phyloP scores from a whole-genome alignment of 495 filamentous ascomycete species.

The Penicillium waksmanii region DNA sequence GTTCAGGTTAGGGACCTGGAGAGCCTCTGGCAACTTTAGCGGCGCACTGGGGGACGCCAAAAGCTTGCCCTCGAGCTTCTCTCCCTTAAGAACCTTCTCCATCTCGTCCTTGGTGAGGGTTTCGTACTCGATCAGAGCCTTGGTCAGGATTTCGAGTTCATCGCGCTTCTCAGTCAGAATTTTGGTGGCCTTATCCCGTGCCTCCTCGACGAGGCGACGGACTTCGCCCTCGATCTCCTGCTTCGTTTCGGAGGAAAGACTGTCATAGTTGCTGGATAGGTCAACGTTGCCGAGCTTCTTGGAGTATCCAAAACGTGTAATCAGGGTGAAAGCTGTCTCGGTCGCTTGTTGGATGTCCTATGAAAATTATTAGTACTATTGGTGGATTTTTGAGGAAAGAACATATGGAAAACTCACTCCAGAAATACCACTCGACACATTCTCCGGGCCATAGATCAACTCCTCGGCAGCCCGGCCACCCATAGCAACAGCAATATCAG shows the following conservation, averaged over 20 bases:
- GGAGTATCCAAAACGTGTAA: constrained; percentile 87
- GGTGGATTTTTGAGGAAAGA: neutral
- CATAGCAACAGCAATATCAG: constrained; percentile 79
- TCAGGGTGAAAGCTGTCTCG: constrained; percentile 76
- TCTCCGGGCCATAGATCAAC: constrained; percentile 83
- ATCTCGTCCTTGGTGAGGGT: constrained; percentile 87
- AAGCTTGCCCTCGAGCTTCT: constrained; percentile 69
- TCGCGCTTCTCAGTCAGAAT: constrained; percentile 72
- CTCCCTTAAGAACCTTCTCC: constrained; percentile 81
- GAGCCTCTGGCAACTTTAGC: constrained; percentile 58
- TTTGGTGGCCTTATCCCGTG: constrained; percentile 69
- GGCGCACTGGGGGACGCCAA: constrained; percentile 45
- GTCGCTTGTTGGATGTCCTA: constrained; percentile 87
- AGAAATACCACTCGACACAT: constrained; percentile 82
- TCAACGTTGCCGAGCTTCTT: constrained; percentile 88
- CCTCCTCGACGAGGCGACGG: constrained; percentile 80
- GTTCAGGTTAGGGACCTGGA: constrained; percentile 35
- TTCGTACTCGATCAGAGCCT: constrained; percentile 92
- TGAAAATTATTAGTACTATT: constrained; percentile 8
- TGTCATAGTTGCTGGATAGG: constrained; percentile 74
- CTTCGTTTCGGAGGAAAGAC: constrained; percentile 81
- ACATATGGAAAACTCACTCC: constrained; percentile 53
- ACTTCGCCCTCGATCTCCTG: constrained; percentile 85
- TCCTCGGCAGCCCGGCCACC: constrained; percentile 96
- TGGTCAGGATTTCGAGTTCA: constrained; percentile 83